Conservation (phyloP, 2,329 filamentous ascomycete species). For the Aureobasidium vineae region DNA sequence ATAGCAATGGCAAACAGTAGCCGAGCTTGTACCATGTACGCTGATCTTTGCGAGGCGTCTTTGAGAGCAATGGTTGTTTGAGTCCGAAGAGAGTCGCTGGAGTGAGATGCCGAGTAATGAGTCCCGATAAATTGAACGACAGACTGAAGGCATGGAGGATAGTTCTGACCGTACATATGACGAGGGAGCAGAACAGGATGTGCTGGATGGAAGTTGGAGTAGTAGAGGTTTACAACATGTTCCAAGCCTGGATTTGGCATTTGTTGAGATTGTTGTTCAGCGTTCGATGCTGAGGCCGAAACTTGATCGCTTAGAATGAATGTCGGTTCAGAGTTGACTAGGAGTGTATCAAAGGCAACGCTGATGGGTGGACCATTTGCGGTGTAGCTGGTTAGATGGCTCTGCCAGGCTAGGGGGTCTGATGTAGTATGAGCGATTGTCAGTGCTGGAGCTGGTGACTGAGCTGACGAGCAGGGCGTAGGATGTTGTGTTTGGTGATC, state of each 20-base stretch:
- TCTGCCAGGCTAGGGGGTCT: constrained; percentile 56
- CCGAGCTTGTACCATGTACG: constrained; percentile 71
- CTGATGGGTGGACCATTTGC: not conserved
- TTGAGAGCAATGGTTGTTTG: constrained; percentile 50
- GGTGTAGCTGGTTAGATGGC: constrained; percentile 47
- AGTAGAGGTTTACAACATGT: constrained; percentile 54
- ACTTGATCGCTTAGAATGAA: not conserved
- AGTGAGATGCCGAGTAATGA: constrained; percentile 51
- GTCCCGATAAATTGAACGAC: constrained; percentile 58
- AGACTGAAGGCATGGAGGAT: constrained; percentile 51
- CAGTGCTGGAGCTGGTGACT: constrained; percentile 43
- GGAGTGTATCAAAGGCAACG: not conserved
- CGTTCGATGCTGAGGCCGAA: not conserved
- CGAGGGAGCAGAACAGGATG: constrained; percentile 58
- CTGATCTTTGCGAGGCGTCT: constrained; percentile 30
- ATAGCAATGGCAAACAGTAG: constrained; percentile 73
- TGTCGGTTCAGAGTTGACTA: not conserved
- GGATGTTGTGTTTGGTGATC: constrained; percentile 41
- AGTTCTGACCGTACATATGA: constrained; percentile 42
- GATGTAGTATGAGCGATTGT: constrained; percentile 45
- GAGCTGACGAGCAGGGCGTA: constrained; percentile 55
- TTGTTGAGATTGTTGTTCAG: not conserved
- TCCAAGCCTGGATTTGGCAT: constrained; percentile 34
- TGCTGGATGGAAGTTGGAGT: constrained; percentile 54
- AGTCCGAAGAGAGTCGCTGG: constrained; percentile 47